phyloP scores from a whole-genome alignment of 2,329 filamentous ascomycete species.

The Aspergillus sp. region DNA sequence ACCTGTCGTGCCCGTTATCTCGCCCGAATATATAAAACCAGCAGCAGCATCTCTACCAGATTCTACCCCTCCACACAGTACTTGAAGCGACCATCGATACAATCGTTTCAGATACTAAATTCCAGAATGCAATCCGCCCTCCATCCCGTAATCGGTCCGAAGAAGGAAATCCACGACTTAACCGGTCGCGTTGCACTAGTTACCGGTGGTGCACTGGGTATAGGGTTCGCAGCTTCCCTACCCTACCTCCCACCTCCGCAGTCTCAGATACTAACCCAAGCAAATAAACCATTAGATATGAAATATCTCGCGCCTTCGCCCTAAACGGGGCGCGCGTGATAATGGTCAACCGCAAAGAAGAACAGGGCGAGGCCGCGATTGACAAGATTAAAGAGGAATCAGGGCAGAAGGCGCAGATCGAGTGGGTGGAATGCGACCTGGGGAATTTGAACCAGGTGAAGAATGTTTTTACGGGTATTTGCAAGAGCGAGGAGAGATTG shows the following conservation, averaged over 20 bases:
- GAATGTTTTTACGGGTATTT: slow-evolving; percentile 38
- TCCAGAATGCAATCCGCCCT: slow-evolving; percentile 23
- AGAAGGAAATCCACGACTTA: slow-evolving; percentile 36
- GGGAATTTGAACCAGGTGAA: slow-evolving; percentile 40
- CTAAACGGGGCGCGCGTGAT: slow-evolving; percentile 17
- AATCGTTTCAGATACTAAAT: background rate
- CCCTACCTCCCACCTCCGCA: background rate
- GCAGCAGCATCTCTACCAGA: background rate
- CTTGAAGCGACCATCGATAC: too few species aligned
- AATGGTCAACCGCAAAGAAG: slow-evolving; percentile 14
- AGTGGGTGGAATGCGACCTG: slow-evolving; percentile 46
- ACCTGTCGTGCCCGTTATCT: background rate
- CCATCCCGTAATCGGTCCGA: slow-evolving; percentile 38
- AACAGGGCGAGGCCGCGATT: slow-evolving; percentile 27
- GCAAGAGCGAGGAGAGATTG: slow-evolving; percentile 38
- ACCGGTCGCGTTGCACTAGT: slow-evolving; percentile 39
- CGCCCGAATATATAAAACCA: background rate
- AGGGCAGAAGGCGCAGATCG: slow-evolving; percentile 31
- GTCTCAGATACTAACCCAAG: too few species aligned
- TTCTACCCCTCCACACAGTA: too few species aligned
- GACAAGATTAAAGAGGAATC: slow-evolving; percentile 32
- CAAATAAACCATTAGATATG: background rate
- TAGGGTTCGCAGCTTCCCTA: slow-evolving; percentile 28
- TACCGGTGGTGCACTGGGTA: slow-evolving; percentile 41
- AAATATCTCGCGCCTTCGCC: slow-evolving; percentile 12